A percentile compares a stretch with the other conserved stretches of the same genome.
Evolutionary conservation across 805 yeast species (phyloP).

Genomic region (Zygosaccharomyces rouxii): DNA sequence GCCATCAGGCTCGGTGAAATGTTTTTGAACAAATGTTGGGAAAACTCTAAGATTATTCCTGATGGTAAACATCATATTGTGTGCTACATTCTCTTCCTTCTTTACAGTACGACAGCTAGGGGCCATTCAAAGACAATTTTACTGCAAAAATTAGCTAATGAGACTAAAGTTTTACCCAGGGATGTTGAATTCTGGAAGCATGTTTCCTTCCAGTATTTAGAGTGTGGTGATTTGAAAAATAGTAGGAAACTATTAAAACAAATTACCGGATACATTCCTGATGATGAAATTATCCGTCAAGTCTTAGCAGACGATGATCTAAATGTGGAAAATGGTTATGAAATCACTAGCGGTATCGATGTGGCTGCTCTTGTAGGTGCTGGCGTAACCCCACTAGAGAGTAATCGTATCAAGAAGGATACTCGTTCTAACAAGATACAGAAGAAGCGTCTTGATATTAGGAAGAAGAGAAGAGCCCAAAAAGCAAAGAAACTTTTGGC

Average conservation of each 20-base stretch:
- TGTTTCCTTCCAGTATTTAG: conserved; percentile 27
- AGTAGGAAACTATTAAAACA: conserved; percentile 19
- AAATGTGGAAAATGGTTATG: conserved; percentile 14
- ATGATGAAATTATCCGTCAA: conserved; percentile 14
- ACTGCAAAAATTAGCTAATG: conserved; percentile 14
- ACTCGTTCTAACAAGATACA: conserved; percentile 19
- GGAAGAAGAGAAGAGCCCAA: conserved; percentile 19
- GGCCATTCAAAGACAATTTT: conserved; percentile 19
- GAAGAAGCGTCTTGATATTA: conserved; percentile 32
- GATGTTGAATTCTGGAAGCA: conserved; percentile 29
- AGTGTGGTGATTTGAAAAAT: conserved; percentile 15
- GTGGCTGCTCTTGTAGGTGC: conserved; percentile 18
- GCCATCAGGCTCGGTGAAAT: conserved; percentile 29
- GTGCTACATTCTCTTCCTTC: conserved; percentile 24
- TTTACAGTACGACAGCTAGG: conserved; percentile 25
- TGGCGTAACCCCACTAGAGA: conserved; percentile 23
- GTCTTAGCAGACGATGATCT: conserved; percentile 13
- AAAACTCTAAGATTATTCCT: neutral
- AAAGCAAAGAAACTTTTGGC: conserved; percentile 22
- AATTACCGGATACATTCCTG: conserved; percentile 6
- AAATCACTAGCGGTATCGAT: conserved; percentile 23
- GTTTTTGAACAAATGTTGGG: conserved; percentile 18
- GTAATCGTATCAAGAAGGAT: conserved; percentile 2
- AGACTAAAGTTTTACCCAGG: conserved; percentile 4
- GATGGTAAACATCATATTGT: conserved; percentile 12